A percentile compares a stretch with the other conserved stretches of the same genome.
phyloP scores from a whole-genome alignment of 257 asterid genomes.

The Solanum ahanhuiri region DNA sequence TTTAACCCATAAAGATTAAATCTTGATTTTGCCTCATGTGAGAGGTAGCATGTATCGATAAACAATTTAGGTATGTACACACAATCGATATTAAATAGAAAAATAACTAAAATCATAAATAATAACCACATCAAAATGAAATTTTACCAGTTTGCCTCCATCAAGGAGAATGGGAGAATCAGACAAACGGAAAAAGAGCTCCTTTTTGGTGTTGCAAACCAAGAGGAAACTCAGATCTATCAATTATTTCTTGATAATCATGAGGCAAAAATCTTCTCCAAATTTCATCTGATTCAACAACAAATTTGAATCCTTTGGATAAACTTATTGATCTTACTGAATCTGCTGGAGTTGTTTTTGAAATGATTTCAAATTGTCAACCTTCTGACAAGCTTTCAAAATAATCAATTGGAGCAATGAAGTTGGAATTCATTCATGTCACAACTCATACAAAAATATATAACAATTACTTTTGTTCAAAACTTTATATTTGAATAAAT shows the following conservation, averaged over 20 bases:
- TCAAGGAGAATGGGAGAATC: neutral
- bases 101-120: too few relatives aligned
- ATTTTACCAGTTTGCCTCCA: neutral
- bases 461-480: too few relatives aligned
- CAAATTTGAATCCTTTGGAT: neutral
- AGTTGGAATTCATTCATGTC: neutral
- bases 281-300: too few relatives aligned
- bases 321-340: neutral
- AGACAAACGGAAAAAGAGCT: too few relatives aligned
- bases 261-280: neutral
- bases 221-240: neutral
- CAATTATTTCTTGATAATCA: neutral
- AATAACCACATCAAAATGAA: neutral
- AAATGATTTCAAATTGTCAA: too few relatives aligned
- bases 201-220: neutral
- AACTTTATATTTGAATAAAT: too few relatives aligned
- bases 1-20: too few relatives aligned
- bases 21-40: neutral
- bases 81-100: too few relatives aligned
- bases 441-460: too few relatives aligned
- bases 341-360: neutral
- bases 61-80: too few relatives aligned
- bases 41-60: neutral
- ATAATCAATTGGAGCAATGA: neutral
- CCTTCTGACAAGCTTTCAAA: neutral